phyloP scores from a whole-genome alignment of 345 rosid genomes.

The Eucalyptus curtisii region DNA sequence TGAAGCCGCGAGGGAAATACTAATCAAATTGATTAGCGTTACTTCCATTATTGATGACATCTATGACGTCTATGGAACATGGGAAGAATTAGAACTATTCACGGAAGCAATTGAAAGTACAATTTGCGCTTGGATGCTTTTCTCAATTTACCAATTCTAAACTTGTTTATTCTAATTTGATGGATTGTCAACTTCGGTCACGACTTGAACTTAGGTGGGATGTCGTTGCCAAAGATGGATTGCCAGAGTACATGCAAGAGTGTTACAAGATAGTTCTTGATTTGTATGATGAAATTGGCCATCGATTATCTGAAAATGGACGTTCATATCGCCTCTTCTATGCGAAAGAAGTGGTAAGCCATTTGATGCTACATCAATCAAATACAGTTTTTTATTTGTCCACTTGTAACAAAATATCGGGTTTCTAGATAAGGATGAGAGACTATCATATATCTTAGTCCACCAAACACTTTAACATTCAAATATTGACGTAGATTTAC shows the following conservation, averaged over 20 bases:
- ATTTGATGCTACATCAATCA: neutral
- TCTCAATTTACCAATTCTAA: neutral
- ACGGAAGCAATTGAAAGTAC: constrained; percentile 12
- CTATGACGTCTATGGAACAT: constrained; percentile 11
- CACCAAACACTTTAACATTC: neutral
- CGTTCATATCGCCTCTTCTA: neutral
- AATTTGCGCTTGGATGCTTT: neutral
- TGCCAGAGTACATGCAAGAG: constrained; percentile 15
- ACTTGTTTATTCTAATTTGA: neutral
- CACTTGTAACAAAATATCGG: neutral
- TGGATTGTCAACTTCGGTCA: neutral
- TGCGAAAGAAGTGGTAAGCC: constrained; percentile 12
- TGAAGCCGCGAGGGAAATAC: neutral
- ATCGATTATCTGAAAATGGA: neutral
- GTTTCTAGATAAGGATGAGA: neutral
- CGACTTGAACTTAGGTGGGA: constrained; percentile 3
- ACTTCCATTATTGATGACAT: constrained; percentile 6
- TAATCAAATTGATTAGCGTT: constrained; percentile 1
- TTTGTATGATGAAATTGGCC: constrained; percentile 9
- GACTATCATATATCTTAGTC: neutral
- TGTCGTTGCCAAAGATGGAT: neutral
- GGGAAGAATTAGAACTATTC: constrained; percentile 11
- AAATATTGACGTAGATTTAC: neutral
- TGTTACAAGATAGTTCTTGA: constrained; percentile 11
- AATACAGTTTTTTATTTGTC: neutral